A percentile compares a stretch with the other conserved stretches of the same genome.
These are phyloP conservation scores for Eucalyptus marginata DNA, from an alignment of 345 rosid species.

Conservation along the genomic window DNA sequence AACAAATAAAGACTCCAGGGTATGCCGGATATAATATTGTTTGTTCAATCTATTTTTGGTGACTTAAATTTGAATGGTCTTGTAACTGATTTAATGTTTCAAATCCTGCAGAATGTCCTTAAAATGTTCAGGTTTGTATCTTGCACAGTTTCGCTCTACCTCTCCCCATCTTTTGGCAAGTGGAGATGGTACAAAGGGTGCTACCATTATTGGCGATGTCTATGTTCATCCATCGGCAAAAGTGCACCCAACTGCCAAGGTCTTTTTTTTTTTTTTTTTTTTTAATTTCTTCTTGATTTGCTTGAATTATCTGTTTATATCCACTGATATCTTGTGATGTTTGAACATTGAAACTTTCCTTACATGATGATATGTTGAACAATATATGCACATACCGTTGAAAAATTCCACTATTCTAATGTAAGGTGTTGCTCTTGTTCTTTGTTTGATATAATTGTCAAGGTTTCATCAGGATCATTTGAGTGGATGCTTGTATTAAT, in stretches of 20 bases:
- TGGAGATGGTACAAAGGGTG: slow-evolving; percentile 66
- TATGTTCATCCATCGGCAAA: slow-evolving; percentile 93
- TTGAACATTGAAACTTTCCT: background rate
- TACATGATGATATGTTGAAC: background rate
- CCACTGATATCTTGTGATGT: background rate
- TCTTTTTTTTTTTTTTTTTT: slow-evolving; percentile 1
- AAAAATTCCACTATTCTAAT: background rate
- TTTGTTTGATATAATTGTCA: background rate
- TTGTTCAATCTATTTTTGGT: background rate
- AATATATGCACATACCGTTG: background rate
- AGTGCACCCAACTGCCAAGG: slow-evolving; percentile 96
- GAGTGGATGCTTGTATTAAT: background rate
- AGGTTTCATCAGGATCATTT: background rate
- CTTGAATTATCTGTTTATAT: background rate
- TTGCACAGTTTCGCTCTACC: slow-evolving; percentile 62
- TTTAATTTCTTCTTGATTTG: background rate
- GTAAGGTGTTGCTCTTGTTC: background rate
- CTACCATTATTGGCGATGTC: slow-evolving; percentile 74
- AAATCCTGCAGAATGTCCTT: slow-evolving; percentile 61
- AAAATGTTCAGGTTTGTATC: slow-evolving; percentile 77
- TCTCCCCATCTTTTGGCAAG: slow-evolving; percentile 70
- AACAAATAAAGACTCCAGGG: slow-evolving; percentile 97
- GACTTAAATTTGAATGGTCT: background rate
- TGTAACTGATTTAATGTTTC: background rate
- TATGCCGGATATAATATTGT: slow-evolving; percentile 1